These are phyloP conservation scores for Excoecaria cochinchinensis DNA, from an alignment of 345 rosid genomes.

Conservation along the genomic window DNA sequence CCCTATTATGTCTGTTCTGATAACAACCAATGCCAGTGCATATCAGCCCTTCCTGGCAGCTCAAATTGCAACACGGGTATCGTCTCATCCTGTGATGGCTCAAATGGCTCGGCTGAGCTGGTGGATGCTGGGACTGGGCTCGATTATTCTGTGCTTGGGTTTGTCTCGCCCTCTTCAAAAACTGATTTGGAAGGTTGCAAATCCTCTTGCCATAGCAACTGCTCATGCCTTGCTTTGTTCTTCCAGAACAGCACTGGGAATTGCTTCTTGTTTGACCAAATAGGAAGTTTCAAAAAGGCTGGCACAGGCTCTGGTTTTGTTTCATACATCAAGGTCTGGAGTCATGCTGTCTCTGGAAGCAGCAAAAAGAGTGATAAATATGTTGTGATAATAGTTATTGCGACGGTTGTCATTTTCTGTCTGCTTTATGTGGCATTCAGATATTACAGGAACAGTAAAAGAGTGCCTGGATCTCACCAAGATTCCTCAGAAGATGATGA, in stretches of 20 bases:
- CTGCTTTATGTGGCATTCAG: slow-evolving; percentile 47
- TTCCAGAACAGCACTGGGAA: slow-evolving; percentile 59
- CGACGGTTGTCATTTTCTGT: slow-evolving; percentile 48
- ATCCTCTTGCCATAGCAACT: slow-evolving; percentile 57
- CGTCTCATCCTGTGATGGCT: slow-evolving; percentile 49
- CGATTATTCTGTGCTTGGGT: slow-evolving; percentile 62
- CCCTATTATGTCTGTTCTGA: slow-evolving; percentile 56
- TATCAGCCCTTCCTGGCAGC: slow-evolving; percentile 36
- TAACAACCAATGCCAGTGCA: slow-evolving; percentile 59
- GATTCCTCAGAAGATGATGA: slow-evolving; percentile 73
- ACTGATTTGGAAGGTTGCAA: slow-evolving; percentile 64
- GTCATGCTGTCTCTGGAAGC: slow-evolving; percentile 31
- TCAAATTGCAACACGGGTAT: slow-evolving; percentile 55
- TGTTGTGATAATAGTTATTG: slow-evolving; percentile 51
- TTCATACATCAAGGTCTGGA: slow-evolving; percentile 60
- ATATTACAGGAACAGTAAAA: slow-evolving; percentile 43
- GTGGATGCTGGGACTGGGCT: slow-evolving; percentile 53
- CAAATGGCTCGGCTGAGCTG: slow-evolving; percentile 42
- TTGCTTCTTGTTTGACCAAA: slow-evolving; percentile 67
- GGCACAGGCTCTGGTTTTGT: slow-evolving; percentile 34
- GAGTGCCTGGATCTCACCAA: slow-evolving; percentile 34
- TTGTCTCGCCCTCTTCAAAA: slow-evolving; percentile 49
- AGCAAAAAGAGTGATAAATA: slow-evolving; percentile 43
- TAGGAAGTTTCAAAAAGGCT: slow-evolving; percentile 65
- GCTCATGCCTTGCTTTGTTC: slow-evolving; percentile 78